A percentile compares a stretch with the other conserved stretches of the same genome.
Evolutionary conservation across 306 rosid genomes (phyloP).

Genomic region (Betula pendula): DNA sequence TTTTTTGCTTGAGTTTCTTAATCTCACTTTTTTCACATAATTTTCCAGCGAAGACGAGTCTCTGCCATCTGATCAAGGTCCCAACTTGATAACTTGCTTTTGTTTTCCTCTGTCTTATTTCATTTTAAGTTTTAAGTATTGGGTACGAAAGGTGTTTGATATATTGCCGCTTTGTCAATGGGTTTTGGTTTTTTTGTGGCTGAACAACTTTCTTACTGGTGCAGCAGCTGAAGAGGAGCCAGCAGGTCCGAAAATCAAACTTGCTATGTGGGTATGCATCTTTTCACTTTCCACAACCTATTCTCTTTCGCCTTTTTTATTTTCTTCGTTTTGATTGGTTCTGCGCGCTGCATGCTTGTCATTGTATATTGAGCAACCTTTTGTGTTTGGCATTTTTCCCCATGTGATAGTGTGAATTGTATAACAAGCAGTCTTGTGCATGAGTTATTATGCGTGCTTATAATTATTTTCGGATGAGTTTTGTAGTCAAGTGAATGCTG

Average conservation of each 20-base stretch:
- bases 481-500: neutral
- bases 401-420: neutral
- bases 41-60: slow-evolving; percentile 52
- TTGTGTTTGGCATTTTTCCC: neutral
- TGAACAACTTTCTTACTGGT: slow-evolving; percentile 11
- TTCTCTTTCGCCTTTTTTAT: neutral
- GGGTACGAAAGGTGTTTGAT: slow-evolving; percentile 16
- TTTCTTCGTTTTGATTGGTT: neutral
- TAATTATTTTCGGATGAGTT: neutral
- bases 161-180: slow-evolving; percentile 8
- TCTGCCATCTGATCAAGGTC: slow-evolving; percentile 62
- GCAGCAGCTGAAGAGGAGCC: slow-evolving; percentile 55
- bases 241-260: slow-evolving; percentile 57
- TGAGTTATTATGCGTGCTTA: neutral
- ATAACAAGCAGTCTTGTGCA: neutral
- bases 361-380: neutral
- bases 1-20: slow-evolving; percentile 7
- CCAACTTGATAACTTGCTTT: neutral
- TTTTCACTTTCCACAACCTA: neutral
- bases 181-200: slow-evolving; percentile 11
- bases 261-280: slow-evolving; percentile 92
- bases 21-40: neutral
- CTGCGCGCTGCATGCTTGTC: no score
- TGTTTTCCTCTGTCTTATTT: neutral
- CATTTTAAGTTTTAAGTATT: neutral